Evolutionary conservation across 2,329 filamentous ascomycete genomes (phyloP).

Genomic region (Paraphaeosphaeria sporulosa): DNA sequence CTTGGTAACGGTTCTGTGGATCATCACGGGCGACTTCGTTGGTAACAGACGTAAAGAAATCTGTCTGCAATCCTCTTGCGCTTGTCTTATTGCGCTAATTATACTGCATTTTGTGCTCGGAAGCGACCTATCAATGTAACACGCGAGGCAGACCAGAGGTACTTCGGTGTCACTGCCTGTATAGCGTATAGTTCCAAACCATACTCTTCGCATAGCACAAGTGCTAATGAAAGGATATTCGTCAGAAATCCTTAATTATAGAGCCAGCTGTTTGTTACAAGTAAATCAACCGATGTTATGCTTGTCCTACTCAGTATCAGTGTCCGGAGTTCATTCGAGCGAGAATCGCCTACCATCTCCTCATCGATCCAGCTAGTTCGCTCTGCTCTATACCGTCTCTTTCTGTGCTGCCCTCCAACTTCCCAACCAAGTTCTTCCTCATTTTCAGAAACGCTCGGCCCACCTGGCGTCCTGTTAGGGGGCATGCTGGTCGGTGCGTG

Average conservation of each 20-base stretch:
- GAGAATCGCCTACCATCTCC: slow-evolving; percentile 32
- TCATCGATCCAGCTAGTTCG: slow-evolving; percentile 42
- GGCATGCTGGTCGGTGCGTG: slow-evolving; percentile 23
- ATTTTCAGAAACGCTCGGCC: slow-evolving; percentile 17
- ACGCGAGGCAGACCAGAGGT: not conserved
- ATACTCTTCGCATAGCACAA: not conserved
- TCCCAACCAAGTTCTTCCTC: slow-evolving; percentile 22
- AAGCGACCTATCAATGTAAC: not conserved
- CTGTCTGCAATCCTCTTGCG: not conserved
- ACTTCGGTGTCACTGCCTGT: not conserved
- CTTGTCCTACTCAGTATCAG: slow-evolving; percentile 25
- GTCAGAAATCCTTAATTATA: not conserved
- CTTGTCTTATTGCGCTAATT: not conserved
- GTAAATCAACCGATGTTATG: slow-evolving; percentile 38
- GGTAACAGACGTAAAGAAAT: not conserved
- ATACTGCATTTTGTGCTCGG: not conserved
- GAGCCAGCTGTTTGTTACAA: not conserved
- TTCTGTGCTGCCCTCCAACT: slow-evolving; percentile 30
- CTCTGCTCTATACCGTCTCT: slow-evolving; percentile 24
- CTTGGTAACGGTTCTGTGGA: not conserved
- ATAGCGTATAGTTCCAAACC: not conserved
- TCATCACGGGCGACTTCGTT: not conserved
- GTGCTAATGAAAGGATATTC: no score
- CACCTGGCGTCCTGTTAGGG: slow-evolving; percentile 4
- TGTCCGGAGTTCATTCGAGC: not conserved